Evolutionary conservation across 371 early-diverging fungal genomes (phyloP).

Genomic region (Apophysomyces ossiformis): DNA sequence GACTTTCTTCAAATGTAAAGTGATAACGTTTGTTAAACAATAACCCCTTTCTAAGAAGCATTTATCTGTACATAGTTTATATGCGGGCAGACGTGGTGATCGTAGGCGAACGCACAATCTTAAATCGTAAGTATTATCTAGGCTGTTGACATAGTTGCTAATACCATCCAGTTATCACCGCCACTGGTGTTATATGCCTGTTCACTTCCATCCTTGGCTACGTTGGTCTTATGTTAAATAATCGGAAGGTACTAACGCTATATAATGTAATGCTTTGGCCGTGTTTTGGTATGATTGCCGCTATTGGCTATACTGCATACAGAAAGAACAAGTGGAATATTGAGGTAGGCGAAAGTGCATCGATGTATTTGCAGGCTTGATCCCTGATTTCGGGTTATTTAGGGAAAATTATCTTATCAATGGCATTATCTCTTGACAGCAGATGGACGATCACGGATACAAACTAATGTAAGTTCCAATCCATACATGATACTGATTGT

Average conservation of each 20-base stretch:
- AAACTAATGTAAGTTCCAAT: slow-evolving; percentile 43
- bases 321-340: slow-evolving; percentile 54
- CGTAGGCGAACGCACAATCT: slow-evolving; percentile 44
- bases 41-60: not conserved
- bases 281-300: slow-evolving; percentile 56
- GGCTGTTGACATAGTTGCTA: no score
- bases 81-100: slow-evolving; percentile 50
- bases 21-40: not conserved
- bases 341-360: slow-evolving; percentile 9
- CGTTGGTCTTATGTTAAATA: slow-evolving; percentile 59
- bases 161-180: slow-evolving; percentile 44
- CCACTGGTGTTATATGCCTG: slow-evolving; percentile 51
- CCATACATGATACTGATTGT: not conserved
- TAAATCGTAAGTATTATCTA: slow-evolving; percentile 42
- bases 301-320: slow-evolving; percentile 60
- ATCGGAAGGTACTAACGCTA: slow-evolving; percentile 48
- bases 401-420: slow-evolving; percentile 52
- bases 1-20: slow-evolving; percentile 54
- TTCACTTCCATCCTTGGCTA: slow-evolving; percentile 56
- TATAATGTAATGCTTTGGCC: slow-evolving; percentile 63
- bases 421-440: slow-evolving; percentile 50
- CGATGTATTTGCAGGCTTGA: not conserved
- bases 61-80: slow-evolving; percentile 32
- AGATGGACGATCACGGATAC: slow-evolving; percentile 44
- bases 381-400: not conserved